A percentile compares a stretch with the other conserved stretches of the same genome.
These are phyloP conservation scores for Cicer arietinum DNA, from an alignment of 306 rosid genomes.

Conservation along the genomic window DNA sequence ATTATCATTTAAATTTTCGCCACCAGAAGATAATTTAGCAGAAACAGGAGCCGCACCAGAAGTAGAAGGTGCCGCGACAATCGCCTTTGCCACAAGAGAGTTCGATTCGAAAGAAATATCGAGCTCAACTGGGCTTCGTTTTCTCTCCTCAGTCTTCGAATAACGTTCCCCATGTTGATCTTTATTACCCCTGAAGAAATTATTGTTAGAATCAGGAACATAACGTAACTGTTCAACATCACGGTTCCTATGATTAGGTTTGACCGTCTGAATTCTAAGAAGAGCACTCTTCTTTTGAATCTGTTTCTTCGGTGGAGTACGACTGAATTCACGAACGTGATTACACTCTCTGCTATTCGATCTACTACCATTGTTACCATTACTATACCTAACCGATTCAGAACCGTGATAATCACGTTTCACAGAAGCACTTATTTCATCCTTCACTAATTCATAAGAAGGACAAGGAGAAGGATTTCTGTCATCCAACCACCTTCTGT, in stretches of 20 bases:
- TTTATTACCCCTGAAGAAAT: conserved; percentile 61
- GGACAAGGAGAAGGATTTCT: conserved; percentile 48
- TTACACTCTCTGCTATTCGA: conserved; percentile 59
- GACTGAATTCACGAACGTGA: conserved; percentile 49
- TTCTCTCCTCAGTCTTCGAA: conserved; percentile 54
- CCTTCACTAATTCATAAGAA: conserved; percentile 50
- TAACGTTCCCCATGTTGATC: conserved; percentile 52
- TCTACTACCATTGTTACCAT: conserved; percentile 23
- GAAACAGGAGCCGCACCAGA: conserved; percentile 39
- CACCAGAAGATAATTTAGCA: conserved; percentile 37
- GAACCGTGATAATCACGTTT: conserved; percentile 60
- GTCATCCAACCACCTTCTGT: conserved; percentile 61
- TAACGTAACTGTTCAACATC: conserved; percentile 62
- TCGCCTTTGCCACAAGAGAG: conserved; percentile 86
- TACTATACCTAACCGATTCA: conserved; percentile 52
- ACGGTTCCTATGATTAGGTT: conserved; percentile 60
- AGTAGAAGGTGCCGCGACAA: conserved; percentile 49
- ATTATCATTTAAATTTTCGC: conserved; percentile 32
- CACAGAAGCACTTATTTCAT: conserved; percentile 45
- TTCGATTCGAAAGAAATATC: conserved; percentile 89
- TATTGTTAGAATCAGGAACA: conserved; percentile 53
- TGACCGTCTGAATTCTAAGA: conserved; percentile 71
- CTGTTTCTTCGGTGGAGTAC: conserved; percentile 81
- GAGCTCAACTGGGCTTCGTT: conserved; percentile 72
- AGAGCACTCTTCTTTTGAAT: conserved; percentile 92